Evolutionary conservation across 2,329 filamentous ascomycete species (phyloP), one percentile per base, ranked within the genome.

Genomic region (Aspergillus phoenicis): DNA sequence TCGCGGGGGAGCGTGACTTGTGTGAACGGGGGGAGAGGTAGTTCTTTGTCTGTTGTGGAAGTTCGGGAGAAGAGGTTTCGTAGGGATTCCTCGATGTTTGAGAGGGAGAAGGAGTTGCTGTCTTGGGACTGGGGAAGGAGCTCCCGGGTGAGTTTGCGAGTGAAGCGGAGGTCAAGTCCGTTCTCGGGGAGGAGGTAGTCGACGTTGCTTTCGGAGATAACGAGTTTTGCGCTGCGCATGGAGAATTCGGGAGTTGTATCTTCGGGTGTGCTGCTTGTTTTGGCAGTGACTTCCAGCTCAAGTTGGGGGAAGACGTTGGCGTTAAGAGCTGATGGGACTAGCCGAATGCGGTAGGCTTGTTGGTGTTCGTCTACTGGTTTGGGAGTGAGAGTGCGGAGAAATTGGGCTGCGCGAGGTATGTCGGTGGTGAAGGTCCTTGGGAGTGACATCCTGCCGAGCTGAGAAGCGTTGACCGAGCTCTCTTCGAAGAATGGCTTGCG

Each of bases 151-250:
- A 75, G 52, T 15, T 65, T 73, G 43, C 71, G 72, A 2, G 73
- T 75, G 57, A 79, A 79, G 13, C 76, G 77, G 43, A 79, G 67
- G 59, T 79, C 77, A 33, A 75, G 59, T 2, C 71, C 64, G 28
- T 69, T 72, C 59, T 79, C 77, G 1, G 77, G 77, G 13, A 79
- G 66, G 30, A 79, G 68, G 60, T 77, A 75, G 57, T 79, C 77
- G 15, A 76, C 69, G 39, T 67, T 70, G 54, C 63, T 72, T 30
- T 73, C 69, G n/a, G 61, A 38, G 5, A 73, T 30, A 33, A 78
- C 63, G 2, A 71, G 69, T 48, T 71, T 75, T 30, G 72, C 67
- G 38, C 66, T 72, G 30, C 61, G 65, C n/a, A 79, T 45, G 5
- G 63, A 60, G 22, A 73, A 38, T 38, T 62, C 57, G 3, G 60